Conservation (phyloP, 108 stramenopile genomes). For the Cylindrotheca fusiformis region DNA sequence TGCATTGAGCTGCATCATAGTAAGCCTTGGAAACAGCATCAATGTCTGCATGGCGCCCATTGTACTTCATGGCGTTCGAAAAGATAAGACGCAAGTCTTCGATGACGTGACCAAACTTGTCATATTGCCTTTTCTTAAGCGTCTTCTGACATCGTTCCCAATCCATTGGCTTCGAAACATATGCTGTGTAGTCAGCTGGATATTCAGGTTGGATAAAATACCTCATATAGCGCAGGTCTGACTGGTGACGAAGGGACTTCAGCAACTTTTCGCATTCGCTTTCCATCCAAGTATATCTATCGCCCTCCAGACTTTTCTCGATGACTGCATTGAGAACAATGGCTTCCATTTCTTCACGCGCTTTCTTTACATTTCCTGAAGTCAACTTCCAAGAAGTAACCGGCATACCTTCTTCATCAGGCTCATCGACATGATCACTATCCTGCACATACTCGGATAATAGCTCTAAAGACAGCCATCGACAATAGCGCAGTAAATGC, state of each 20-base stretch:
- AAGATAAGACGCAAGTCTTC: conserved; percentile 81
- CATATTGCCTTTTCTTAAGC: conserved; percentile 66
- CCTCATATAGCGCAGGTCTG: conserved; percentile 67
- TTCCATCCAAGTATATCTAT: conserved; percentile 77
- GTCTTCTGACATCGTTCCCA: conserved; percentile 70
- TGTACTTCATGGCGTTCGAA: conserved; percentile 85
- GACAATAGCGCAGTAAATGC: conserved; percentile 73
- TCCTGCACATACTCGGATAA: conserved; percentile 50
- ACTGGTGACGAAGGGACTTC: conserved; percentile 73
- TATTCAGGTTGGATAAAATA: conserved; percentile 66
- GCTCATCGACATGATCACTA: conserved; percentile 46
- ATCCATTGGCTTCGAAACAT: conserved; percentile 81
- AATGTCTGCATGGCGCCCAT: conserved; percentile 41
- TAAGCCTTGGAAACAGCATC: conserved; percentile 63
- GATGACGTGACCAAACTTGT: conserved; percentile 64
- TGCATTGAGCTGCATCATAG: conserved; percentile 67
- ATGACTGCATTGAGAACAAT: conserved; percentile 72
- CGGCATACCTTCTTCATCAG: conserved; percentile 45
- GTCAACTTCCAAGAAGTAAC: conserved; percentile 74
- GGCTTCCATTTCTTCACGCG: conserved; percentile 77
- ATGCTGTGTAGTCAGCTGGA: conserved; percentile 77
- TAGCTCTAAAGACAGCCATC: conserved; percentile 81
- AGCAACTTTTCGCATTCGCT: conserved; percentile 78
- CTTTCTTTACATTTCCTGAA: conserved; percentile 54
- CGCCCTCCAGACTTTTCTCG: conserved; percentile 71